Evolutionary conservation across 805 yeast species (phyloP).

Genomic region (Myxozyma neglecta): DNA sequence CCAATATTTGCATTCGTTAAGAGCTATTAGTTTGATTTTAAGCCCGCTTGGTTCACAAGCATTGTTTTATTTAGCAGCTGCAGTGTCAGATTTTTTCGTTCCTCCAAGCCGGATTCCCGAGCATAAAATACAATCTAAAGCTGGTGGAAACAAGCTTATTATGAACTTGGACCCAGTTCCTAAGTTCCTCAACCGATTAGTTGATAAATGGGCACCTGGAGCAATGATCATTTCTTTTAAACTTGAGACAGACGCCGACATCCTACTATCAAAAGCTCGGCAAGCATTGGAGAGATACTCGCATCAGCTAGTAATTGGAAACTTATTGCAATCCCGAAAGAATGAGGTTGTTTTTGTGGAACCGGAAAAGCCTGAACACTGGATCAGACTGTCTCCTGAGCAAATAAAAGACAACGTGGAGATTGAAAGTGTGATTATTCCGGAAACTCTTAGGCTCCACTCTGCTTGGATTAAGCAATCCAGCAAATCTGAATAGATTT

Average conservation of each 20-base stretch:
- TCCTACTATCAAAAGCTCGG: conserved; percentile 71
- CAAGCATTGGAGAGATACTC: conserved; percentile 81
- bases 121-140: conserved; percentile 89
- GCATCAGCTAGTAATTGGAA: conserved; percentile 94
- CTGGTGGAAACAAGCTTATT: conserved; percentile 67
- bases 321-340: conserved; percentile 84
- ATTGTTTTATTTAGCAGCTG: conserved; percentile 89
- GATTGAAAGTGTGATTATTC: conserved; percentile 79
- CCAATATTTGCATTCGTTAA: conserved; percentile 85
- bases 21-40: conserved; percentile 61
- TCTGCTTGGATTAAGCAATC: conserved; percentile 52
- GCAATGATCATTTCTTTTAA: conserved; percentile 95
- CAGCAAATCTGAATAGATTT: too few relatives aligned
- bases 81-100: conserved; percentile 93
- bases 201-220: conserved; percentile 90
- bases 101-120: conserved; percentile 84
- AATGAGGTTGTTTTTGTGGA: conserved; percentile 83
- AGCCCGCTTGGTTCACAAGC: conserved; percentile 57
- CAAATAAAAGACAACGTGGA: conserved; percentile 50
- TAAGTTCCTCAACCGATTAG: conserved; percentile 81
- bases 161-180: conserved; percentile 95
- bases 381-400: conserved; percentile 43
- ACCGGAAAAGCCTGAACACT: conserved; percentile 42
- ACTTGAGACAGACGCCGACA: conserved; percentile 77
- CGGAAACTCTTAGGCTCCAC: conserved; percentile 69